These are phyloP conservation scores for Russula vinacea DNA, from an alignment of 768 basidiomycete species.

Conservation along the genomic window DNA sequence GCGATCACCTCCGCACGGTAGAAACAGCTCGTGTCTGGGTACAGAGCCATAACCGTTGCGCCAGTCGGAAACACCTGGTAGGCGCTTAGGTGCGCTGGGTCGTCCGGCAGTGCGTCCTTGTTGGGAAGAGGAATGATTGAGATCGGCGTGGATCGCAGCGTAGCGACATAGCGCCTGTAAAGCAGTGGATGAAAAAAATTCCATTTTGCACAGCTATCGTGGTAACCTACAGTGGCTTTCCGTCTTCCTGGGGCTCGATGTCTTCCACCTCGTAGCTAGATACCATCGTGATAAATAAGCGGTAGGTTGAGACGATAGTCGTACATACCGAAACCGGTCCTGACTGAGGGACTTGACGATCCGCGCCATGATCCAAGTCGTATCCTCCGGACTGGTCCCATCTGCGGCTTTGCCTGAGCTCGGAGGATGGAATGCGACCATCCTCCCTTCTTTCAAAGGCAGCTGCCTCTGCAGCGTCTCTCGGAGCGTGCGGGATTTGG, in stretches of 20 bases:
- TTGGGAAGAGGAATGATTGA: slow-evolving; percentile 81
- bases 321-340: slow-evolving; percentile 64
- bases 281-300: background rate
- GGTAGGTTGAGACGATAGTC: background rate
- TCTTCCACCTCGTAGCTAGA: slow-evolving; percentile 82
- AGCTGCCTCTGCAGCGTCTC: slow-evolving; percentile 58
- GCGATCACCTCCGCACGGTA: slow-evolving; percentile 81
- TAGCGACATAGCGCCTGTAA: slow-evolving; percentile 63
- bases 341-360: slow-evolving; percentile 66
- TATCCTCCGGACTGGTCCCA: slow-evolving; percentile 48
- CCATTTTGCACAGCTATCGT: background rate
- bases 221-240: slow-evolving; percentile 46
- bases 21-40: slow-evolving; percentile 89
- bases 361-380: slow-evolving; percentile 75
- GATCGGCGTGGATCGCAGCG: slow-evolving; percentile 40
- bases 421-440: slow-evolving; percentile 73
- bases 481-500: slow-evolving; percentile 56
- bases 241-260: slow-evolving; percentile 78
- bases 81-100: slow-evolving; percentile 59
- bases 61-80: slow-evolving; percentile 72
- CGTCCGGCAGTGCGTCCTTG: slow-evolving; percentile 53
- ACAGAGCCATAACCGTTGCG: slow-evolving; percentile 80
- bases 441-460: slow-evolving; percentile 68
- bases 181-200: slow-evolving; percentile 10
- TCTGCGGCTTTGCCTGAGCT: slow-evolving; percentile 54